Evolutionary conservation across 2,329 filamentous ascomycete genomes (phyloP).

Genomic region (Paraconiothyrium sp.): DNA sequence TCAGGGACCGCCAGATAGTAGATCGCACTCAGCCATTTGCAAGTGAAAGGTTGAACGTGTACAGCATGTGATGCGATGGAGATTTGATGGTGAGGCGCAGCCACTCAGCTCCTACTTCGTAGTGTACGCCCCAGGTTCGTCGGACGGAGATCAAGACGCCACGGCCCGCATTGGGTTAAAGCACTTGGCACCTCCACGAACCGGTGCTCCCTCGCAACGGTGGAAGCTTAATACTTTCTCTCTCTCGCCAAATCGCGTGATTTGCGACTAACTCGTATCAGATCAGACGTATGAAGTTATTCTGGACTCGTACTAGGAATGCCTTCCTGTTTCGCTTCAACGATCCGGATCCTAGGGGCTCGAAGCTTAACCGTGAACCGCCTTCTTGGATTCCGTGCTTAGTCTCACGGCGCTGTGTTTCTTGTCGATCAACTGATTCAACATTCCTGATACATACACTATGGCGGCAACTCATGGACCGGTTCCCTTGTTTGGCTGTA

Average conservation of each 20-base stretch:
- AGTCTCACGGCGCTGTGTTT: neutral
- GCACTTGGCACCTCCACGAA: neutral
- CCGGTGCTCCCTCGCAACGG: neutral
- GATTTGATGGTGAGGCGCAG: conserved; percentile 7
- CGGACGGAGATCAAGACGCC: conserved; percentile 3
- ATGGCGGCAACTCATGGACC: conserved; percentile 2
- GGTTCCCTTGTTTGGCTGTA: neutral
- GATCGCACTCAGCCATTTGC: neutral
- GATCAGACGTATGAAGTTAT: neutral
- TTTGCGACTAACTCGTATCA: neutral
- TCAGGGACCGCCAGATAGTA: neutral
- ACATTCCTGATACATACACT: neutral
- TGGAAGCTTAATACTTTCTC: neutral
- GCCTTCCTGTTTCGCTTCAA: neutral
- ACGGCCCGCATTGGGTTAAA: neutral
- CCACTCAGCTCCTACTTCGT: neutral
- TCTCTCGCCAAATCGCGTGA: neutral
- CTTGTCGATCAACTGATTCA: too few relatives aligned
- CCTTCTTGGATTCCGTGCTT: neutral
- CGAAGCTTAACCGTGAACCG: too few relatives aligned
- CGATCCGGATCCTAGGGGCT: too few relatives aligned
- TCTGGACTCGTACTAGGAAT: neutral
- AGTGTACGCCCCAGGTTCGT: neutral
- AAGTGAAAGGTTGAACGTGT: neutral
- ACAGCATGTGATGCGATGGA: neutral